Evolutionary conservation across 2,329 filamentous ascomycete species (phyloP).

Genomic region (Sclerotiophoma versabilis): DNA sequence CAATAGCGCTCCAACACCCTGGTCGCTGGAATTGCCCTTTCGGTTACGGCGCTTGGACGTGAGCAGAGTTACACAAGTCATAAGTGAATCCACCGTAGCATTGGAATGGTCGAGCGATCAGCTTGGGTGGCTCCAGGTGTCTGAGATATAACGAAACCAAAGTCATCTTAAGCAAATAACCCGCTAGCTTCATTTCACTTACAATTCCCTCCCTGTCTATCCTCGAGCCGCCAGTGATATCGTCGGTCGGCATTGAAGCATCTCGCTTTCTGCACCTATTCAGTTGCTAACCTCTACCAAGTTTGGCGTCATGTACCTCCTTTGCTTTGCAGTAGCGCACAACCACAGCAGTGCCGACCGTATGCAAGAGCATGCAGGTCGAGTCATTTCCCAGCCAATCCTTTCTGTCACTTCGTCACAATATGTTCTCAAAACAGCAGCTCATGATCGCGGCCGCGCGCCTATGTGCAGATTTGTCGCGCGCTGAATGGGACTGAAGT

Average conservation of each 20-base stretch:
- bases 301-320: conserved; percentile 35
- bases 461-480: conserved; percentile 13
- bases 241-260: conserved; percentile 7
- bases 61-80: conserved; percentile 8
- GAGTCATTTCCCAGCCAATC: conserved; percentile 27
- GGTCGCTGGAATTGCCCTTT: conserved; percentile 14
- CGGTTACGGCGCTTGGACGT: conserved; percentile 12
- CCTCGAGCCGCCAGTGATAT: conserved; percentile 8
- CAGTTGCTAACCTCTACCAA: conserved; percentile 5
- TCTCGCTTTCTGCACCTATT: conserved; percentile 38
- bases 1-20: conserved; percentile 12
- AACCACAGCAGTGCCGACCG: conserved; percentile 23
- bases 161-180: background rate
- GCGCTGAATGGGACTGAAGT: conserved; percentile 25
- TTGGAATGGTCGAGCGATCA: background rate
- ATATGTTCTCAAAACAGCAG: conserved; percentile 3
- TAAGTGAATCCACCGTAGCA: conserved; percentile 8
- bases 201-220: background rate
- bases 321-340: conserved; percentile 28
- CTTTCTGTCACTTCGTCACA: conserved; percentile 7
- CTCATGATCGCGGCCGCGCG: conserved; percentile 9
- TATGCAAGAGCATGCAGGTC: conserved; percentile 24
- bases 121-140: background rate
- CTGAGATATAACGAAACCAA: background rate
- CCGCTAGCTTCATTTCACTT: background rate